Evolutionary conservation across 83 land plant genomes (phyloP), one percentile per base, ranked within the genome.

Genomic region (Picea mariana): DNA sequence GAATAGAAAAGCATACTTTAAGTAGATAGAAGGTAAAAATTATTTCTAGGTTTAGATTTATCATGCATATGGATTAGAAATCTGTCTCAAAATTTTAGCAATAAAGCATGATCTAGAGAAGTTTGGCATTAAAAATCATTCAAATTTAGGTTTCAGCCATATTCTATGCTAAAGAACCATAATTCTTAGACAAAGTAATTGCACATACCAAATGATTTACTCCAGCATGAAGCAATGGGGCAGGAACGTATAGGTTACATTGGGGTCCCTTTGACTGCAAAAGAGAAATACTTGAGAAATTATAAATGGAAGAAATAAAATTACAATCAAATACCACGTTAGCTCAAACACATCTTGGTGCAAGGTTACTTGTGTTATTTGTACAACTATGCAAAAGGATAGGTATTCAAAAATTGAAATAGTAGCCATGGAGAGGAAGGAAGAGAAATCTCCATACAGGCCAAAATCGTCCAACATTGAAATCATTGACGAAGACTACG

Each of bases 381-480:
- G 26, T 18, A 61, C 69, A 62, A 59, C 40, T 42, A 6, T 17
- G 23, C 67, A 65, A 7, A 47, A 76, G 61, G 21, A 38, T 49
- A 76, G 11, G 31, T 47, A 81, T 7, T 63, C 31, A 80, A 60
- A 86, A 72, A 82, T 67, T 59, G 23, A 62, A 83, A 75, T 27
- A 76, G 60, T 18, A 67, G 23, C 61, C 13, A 68, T 62, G n/a
- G 31, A 64, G 69, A 40, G 17, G 47, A 49, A 24, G 77, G 34
- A 77, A 3, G 52, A 78, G 49, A 26, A 15, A 61, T 63, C 18
- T 24, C 34, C 73, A 58, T 91, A 97, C 99, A 81, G 96, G 98
- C 99, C 99, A 97, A 78, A 81, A 97, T 83, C 99, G 89, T 84
- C 99, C 99, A 11, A 97, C 64, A 69, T 97, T 97, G 85, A 93